Percentiles rank a stretch among this genome's conserved stretches.
phyloP scores from a whole-genome alignment of 371 early-diverging fungal genomes.

The Mucor lusitanicus region DNA sequence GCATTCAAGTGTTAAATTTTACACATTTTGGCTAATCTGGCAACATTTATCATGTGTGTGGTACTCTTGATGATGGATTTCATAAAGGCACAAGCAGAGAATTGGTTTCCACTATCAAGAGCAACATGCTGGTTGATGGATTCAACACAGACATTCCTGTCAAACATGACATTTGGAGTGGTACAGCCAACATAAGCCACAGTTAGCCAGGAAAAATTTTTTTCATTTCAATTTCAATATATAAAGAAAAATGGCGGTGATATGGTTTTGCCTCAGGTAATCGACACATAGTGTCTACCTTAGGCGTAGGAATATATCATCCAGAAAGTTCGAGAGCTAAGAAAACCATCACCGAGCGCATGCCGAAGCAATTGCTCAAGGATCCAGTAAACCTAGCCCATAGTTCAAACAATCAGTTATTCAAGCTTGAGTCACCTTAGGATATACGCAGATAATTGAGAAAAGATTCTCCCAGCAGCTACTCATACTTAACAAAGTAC shows the following conservation, averaged over 20 bases:
- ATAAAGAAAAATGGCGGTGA: slow-evolving; percentile 27
- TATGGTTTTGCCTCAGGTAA: slow-evolving; percentile 48
- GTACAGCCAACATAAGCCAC: background rate
- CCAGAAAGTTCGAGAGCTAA: slow-evolving; percentile 26
- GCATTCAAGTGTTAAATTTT: background rate
- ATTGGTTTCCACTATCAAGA: too few relatives aligned
- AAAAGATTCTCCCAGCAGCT: slow-evolving; percentile 19
- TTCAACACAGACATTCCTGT: too few relatives aligned
- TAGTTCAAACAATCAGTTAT: slow-evolving; percentile 21
- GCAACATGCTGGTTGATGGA: too few relatives aligned
- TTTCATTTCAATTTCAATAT: slow-evolving; percentile 16
- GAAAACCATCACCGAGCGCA: slow-evolving; percentile 23
- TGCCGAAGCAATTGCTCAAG: slow-evolving; percentile 25
- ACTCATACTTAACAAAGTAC: slow-evolving; percentile 5
- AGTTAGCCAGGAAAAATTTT: background rate
- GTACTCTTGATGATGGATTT: too few relatives aligned
- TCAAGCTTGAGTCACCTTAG: slow-evolving; percentile 33
- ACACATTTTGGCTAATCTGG: too few relatives aligned
- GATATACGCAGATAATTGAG: slow-evolving; percentile 27
- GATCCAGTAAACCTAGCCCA: slow-evolving; percentile 17
- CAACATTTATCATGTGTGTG: too few relatives aligned
- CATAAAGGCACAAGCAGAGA: too few relatives aligned
- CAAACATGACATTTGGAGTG: background rate
- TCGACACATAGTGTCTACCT: slow-evolving; percentile 38
- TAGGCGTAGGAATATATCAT: slow-evolving; percentile 51